These are phyloP conservation scores for Pseudoneurospora amorphoporcata DNA, from an alignment of 495 filamentous ascomycete genomes.

Conservation along the genomic window DNA sequence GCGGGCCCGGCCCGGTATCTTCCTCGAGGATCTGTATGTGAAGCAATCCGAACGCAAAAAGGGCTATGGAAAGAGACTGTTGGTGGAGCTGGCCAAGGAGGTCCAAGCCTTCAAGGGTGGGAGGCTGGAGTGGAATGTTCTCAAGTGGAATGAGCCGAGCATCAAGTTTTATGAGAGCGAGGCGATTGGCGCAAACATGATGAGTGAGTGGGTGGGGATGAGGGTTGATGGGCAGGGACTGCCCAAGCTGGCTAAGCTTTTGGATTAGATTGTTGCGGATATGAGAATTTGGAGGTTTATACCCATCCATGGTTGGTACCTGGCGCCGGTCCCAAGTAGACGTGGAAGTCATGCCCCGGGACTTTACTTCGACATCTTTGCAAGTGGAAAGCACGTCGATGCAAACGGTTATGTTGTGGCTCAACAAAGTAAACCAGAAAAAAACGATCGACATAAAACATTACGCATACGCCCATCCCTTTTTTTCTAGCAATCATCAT, in stretches of 20 bases:
- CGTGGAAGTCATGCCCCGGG: too few species aligned
- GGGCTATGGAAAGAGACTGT: slow-evolving; percentile 69
- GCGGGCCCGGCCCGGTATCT: slow-evolving; percentile 77
- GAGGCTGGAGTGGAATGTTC: slow-evolving; percentile 84
- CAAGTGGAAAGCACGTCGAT: too few species aligned
- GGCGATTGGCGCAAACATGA: slow-evolving; percentile 60
- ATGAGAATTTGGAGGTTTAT: background rate
- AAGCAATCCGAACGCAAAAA: slow-evolving; percentile 54
- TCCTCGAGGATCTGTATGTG: slow-evolving; percentile 90
- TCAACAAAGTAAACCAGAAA: background rate
- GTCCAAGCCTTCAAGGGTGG: slow-evolving; percentile 59
- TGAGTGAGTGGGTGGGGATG: slow-evolving; percentile 88
- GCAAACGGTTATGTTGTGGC: too few species aligned
- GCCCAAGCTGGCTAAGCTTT: slow-evolving; percentile 43
- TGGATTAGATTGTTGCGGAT: slow-evolving; percentile 18
- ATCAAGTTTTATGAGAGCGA: slow-evolving; percentile 73
- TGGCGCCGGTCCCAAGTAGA: too few species aligned
- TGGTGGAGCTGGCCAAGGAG: slow-evolving; percentile 68
- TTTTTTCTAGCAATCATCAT: background rate
- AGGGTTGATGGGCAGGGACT: slow-evolving; percentile 70
- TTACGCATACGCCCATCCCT: background rate
- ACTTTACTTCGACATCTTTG: too few species aligned
- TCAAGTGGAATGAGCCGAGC: slow-evolving; percentile 83
- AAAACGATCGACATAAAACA: background rate
- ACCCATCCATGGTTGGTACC: too few species aligned